Evolutionary conservation across 2,329 filamentous ascomycete species (phyloP).

Genomic region (Claviceps monticola): DNA sequence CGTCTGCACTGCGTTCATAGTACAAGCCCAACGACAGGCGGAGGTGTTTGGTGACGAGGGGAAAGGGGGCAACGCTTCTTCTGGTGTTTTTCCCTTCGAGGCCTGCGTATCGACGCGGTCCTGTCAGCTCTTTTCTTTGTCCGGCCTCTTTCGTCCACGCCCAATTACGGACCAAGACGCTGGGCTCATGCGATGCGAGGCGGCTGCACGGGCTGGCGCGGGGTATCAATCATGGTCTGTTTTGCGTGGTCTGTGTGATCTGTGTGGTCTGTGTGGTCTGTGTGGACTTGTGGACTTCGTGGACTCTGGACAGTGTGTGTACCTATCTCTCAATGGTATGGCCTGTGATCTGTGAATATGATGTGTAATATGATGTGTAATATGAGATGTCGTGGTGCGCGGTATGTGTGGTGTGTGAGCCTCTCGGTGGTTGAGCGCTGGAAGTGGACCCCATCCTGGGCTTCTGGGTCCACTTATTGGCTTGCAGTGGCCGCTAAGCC

Average conservation of each 20-base stretch:
- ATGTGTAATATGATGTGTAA: background rate
- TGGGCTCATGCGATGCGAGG: background rate
- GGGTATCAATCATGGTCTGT: background rate
- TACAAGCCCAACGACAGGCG: slow-evolving; percentile 2
- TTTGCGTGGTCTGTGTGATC: background rate
- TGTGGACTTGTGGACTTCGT: background rate
- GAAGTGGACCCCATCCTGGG: background rate
- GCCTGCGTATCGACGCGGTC: background rate
- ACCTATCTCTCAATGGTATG: too few relatives aligned
- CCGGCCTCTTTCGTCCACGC: background rate
- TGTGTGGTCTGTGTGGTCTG: background rate
- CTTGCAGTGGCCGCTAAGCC: slow-evolving; percentile 13
- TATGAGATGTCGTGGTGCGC: background rate
- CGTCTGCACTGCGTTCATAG: slow-evolving; percentile 4
- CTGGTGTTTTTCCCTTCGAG: background rate
- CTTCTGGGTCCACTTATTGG: background rate
- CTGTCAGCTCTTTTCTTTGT: background rate
- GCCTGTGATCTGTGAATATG: background rate
- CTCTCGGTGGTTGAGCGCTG: background rate
- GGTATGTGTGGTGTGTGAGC: background rate
- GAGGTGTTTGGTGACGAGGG: background rate
- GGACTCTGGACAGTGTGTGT: too few relatives aligned
- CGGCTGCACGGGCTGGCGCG: background rate
- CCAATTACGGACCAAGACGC: background rate
- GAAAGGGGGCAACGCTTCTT: background rate